Base-by-base conservation (phyloP, 306 rosid species). In the Pyrus pyrifolia region DNA sequence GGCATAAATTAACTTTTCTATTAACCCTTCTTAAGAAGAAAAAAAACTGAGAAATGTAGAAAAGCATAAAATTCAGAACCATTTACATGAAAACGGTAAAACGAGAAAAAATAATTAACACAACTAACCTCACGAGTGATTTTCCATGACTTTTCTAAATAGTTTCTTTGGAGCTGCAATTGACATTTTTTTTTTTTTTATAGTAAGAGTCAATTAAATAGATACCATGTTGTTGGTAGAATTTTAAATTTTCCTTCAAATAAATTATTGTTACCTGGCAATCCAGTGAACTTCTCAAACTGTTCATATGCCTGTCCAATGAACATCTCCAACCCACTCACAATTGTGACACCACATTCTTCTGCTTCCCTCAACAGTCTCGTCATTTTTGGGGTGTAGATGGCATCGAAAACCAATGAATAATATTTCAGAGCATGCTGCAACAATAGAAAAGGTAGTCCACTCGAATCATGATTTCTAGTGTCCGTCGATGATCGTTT, bases 381-480 rank as follows among this genome's bases (percentile, higher is more conserved):
- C 30, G 97, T 95, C 31, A 89, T 82, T 81, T 83, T 89, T 31
- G 98, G 98, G 5, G 93, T 89, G 87, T 95, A 95, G 75, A 95
- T 91, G 6, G 97, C 98, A 73, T 95, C 98, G 8, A 95, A 95
- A 79, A 92, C 97, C 78, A 95, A 77, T 4, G 97, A 86, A 78
- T 95, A 95, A 60, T 19, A 51, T 80, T 73, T 88, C 72, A 95
- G 84, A 63, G 91, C 92, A 73, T 82, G 79, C 98, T 95, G 92
- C 80, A 85, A 83, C 86, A 84, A 82, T 75, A 42, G 45, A 42
- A 42, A 40, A 9, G 45, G 45, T 2, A 9, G 45, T 8, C 45
- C 45, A 42, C 45, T 42, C 45, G 12, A 42, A 42, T 42, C 45
- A 42, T 42, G 45, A 42, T 10, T 42, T 42, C 12, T 42, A 42